Evolutionary conservation across 2,329 filamentous ascomycete genomes (phyloP), one percentile per base, ranked within the genome.

Genomic region (Fusarium dlaminii): DNA sequence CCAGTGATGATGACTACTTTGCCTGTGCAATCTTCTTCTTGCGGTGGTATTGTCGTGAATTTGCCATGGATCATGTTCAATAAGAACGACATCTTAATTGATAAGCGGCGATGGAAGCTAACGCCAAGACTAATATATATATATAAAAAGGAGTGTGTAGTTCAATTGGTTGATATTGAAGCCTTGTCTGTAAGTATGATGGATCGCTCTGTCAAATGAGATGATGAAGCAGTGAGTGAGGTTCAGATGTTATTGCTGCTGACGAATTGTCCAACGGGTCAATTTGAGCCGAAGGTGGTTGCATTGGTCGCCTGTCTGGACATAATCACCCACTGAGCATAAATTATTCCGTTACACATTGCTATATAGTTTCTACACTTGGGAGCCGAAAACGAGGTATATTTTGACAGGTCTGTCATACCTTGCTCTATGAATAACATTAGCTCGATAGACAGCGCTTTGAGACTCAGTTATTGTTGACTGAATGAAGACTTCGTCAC

Each of bases 1-100:
- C 85, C 85, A 1, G 84, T 87, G 40, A 87, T 75, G 30, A 87
- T 81, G 43, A 85, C 66, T 6, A 76, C 80, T 62, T 83, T 80
- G 18, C 80, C 82, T 11, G 79, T 75, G 70, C 80, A 82, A 68
- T 83, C 75, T 61, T 79, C 68, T 12, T 66, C 63, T 20, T 82
- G 81, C 52, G 78, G 78, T n/a, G 80, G 80, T 51, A 81, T 76
- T 27, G 60, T 76, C 17, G 66, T 66, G 58, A 79, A 79, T 39
- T 52, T 68, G 57, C 71, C 58, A 20, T 60, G 27, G 29, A 70
- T 14, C 17, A 74, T 57, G 29, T 61, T 63, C 39, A 59, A 40
- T 14, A 73, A 24, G 15, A 70, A 56, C 17, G 65, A 46, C 60
- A 66, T 61, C 30, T 34, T 66, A 20, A 9, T 22, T 43, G 13